Evolutionary conservation across 352 stramenopile genomes (phyloP).

Genomic region (Phytophthora sp.): DNA sequence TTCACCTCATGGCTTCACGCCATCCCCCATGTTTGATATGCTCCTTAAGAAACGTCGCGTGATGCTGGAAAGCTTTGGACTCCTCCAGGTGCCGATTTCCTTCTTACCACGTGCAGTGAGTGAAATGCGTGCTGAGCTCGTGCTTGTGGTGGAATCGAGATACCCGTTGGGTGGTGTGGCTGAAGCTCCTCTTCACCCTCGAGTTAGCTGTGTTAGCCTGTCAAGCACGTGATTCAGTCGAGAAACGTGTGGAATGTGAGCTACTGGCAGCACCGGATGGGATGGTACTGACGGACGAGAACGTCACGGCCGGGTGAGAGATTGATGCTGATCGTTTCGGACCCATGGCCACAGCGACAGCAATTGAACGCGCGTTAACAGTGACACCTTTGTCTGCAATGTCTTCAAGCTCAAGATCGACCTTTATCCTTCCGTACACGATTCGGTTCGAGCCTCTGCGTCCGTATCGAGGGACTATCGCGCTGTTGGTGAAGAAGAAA

Average conservation of each 20-base stretch:
- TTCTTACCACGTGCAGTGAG: constrained; percentile 86
- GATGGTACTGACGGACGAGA: constrained; percentile 51
- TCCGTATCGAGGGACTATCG: constrained; percentile 76
- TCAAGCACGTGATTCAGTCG: constrained; percentile 66
- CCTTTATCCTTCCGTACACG: constrained; percentile 46
- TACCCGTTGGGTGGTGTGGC: constrained; percentile 80
- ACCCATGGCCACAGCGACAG: constrained; percentile 42
- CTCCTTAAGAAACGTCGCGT: constrained; percentile 77
- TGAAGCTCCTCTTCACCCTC: constrained; percentile 68
- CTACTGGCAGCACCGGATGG: constrained; percentile 56
- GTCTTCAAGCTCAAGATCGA: background rate
- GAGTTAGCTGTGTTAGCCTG: constrained; percentile 63
- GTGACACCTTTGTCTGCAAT: constrained; percentile 43
- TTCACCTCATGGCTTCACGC: background rate
- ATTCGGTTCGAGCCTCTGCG: constrained; percentile 89
- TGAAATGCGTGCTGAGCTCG: constrained; percentile 69
- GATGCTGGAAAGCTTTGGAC: constrained; percentile 81
- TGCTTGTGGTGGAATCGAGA: constrained; percentile 66
- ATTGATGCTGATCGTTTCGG: constrained; percentile 65
- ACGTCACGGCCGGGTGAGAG: constrained; percentile 68
- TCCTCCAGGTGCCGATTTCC: constrained; percentile 91
- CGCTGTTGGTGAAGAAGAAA: constrained; percentile 81
- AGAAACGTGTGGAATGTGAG: constrained; percentile 71
- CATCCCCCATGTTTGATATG: constrained; percentile 66
- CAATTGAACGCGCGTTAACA: constrained; percentile 63